phyloP scores from a whole-genome alignment of 805 yeast species.

The Jamesozyma piceae region DNA sequence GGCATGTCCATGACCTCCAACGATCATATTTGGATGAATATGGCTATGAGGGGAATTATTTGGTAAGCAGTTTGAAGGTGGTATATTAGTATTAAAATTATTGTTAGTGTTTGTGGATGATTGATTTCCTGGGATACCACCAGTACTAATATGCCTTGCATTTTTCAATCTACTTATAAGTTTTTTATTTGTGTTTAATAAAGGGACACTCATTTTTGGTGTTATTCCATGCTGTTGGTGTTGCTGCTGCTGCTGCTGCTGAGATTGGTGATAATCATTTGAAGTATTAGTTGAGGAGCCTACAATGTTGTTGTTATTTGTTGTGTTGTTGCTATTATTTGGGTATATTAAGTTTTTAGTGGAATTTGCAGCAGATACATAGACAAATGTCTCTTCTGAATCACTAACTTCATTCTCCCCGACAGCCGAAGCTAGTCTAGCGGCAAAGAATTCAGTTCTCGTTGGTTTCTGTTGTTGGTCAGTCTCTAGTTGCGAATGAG shows the following conservation, averaged over 20 bases:
- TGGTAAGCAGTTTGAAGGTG: neutral
- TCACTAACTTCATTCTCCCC: constrained; percentile 83
- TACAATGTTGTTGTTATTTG: neutral
- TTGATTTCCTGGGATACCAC: constrained; percentile 19
- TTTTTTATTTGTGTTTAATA: constrained; percentile 22
- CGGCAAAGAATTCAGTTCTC: constrained; percentile 89
- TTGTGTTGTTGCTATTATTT: constrained; percentile 3
- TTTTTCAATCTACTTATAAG: constrained; percentile 21
- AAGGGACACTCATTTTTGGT: constrained; percentile 28
- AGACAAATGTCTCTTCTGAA: constrained; percentile 93
- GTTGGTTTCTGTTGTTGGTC: constrained; percentile 34
- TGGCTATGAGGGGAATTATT: neutral
- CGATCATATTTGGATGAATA: neutral
- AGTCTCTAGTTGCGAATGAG: constrained; percentile 9
- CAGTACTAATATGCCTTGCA: constrained; percentile 28
- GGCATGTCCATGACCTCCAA: neutral
- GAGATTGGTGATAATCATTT: neutral
- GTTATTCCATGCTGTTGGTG: constrained; percentile 19
- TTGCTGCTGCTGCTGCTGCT: neutral
- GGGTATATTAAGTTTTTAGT: constrained; percentile 19
- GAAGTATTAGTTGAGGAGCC: neutral
- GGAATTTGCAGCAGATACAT: constrained; percentile 43
- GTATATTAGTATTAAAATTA: neutral
- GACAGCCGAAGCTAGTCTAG: constrained; percentile 87
- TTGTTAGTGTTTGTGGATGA: no score